Evolutionary conservation across 1,139 yeast genomes (phyloP).

Genomic region (Debaryomyces singareniensis): DNA sequence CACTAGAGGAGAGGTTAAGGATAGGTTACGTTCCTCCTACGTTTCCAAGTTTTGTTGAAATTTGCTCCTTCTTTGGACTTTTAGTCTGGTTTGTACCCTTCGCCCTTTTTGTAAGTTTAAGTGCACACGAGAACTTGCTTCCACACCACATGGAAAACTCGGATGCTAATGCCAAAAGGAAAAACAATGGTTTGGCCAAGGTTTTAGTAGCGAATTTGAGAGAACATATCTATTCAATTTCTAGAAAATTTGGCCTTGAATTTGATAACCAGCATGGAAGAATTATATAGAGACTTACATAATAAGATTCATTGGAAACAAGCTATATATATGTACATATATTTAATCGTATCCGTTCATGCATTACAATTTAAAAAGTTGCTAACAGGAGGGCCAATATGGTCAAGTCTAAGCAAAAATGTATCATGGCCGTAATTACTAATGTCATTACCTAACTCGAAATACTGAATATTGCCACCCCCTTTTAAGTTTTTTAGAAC

Average conservation of each 20-base stretch:
- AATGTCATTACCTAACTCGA: conserved; percentile 69
- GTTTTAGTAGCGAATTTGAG: conserved; percentile 52
- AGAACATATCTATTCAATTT: conserved; percentile 40
- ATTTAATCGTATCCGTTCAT: not conserved
- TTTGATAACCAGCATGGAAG: conserved; percentile 54
- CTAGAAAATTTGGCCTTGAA: conserved; percentile 56
- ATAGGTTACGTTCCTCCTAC: conserved; percentile 60
- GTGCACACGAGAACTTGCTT: conserved; percentile 86
- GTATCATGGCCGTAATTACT: conserved; percentile 91
- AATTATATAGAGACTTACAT: conserved; percentile 21
- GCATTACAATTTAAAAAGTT: conserved; percentile 51
- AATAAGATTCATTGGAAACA: not conserved
- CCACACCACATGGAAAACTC: conserved; percentile 51
- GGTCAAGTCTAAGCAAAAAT: conserved; percentile 68
- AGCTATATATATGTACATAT: not conserved
- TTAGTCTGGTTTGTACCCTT: conserved; percentile 95
- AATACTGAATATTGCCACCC: conserved; percentile 41
- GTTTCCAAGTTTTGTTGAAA: conserved; percentile 78
- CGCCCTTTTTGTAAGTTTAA: conserved; percentile 81
- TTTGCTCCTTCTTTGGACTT: conserved; percentile 88
- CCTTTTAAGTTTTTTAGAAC: conserved; percentile 39
- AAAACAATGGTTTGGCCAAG: conserved; percentile 43
- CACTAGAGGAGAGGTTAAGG: conserved; percentile 48
- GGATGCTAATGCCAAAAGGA: conserved; percentile 18
- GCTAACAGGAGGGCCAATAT: conserved; percentile 74